Base-by-base conservation (phyloP, 371 early-diverging fungal genomes). In the Nematocida minor region DNA sequence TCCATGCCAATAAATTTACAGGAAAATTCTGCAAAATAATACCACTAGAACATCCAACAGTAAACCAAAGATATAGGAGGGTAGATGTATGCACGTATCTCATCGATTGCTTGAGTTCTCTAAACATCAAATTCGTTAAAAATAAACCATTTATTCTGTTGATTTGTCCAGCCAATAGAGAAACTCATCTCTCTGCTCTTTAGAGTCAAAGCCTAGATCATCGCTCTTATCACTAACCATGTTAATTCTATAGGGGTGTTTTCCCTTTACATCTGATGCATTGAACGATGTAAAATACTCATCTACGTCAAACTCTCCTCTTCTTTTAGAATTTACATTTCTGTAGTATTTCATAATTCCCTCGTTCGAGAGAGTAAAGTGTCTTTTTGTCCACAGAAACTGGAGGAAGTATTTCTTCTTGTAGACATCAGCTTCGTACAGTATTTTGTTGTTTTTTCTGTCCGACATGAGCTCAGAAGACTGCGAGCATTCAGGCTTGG, bases 371-470 rank as follows among this genome's bases (percentile, higher is more conserved):
- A 74, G 42, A 42, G 77, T 74, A 53, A 74, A 74, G 63, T 74
- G 77, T 47, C 77, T 63, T 49, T 62, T 74, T 20, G 77, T 74
- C 77, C 77, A 74, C 16, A 74, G 64, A 60, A 74, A 74, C 53
- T 74, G 77, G 16, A 74, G 32, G 29, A 74, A 74, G 60, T 64
- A 74, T 22, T 54, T 44, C 38, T 60, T 49, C 34, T 74, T 74
- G 77, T 64, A 63, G 18, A 44, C 32, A 16, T 29, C 42, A 16
- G 64, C n/a, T 38, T 74, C 77, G 34, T 74, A 74, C n/a, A 74
- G 66, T 29, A 74, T 20, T 6, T 74, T 29, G 4, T 66, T 54
- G 14, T 38, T 54, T 9, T 49, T 31, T 54, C 77, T 63, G 14
- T 74, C 77, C 29, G 4, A 11, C 25, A 18, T 18, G 16, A 74